These are phyloP conservation scores for Camellia granthamiana DNA, from an alignment of 148 eudicot species.

Conservation along the genomic window DNA sequence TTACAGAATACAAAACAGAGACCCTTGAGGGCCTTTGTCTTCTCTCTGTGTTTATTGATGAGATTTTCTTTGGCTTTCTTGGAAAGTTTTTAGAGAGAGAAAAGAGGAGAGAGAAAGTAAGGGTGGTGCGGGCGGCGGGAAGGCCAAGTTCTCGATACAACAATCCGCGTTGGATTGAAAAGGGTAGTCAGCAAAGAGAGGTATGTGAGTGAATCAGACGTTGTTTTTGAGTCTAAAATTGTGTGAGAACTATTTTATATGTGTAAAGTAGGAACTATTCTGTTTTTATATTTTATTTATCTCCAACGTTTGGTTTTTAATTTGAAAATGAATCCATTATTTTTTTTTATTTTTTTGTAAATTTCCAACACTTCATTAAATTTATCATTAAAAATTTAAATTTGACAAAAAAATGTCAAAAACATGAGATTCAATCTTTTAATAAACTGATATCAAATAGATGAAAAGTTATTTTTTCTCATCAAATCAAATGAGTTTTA, in stretches of 20 bases:
- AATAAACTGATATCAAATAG: too few relatives aligned
- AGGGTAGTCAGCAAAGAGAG: constrained; percentile 17
- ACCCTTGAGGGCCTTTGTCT: neutral
- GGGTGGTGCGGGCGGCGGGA: constrained; percentile 6
- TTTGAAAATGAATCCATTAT: neutral
- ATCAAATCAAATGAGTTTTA: too few relatives aligned
- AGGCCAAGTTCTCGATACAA: neutral
- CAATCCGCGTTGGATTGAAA: constrained; percentile 21
- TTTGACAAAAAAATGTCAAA: too few relatives aligned
- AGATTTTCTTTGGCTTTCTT: constrained; percentile 11
- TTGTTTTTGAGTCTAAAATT: neutral
- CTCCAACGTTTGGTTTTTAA: neutral
- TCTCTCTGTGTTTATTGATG: neutral
- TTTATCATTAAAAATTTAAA: too few relatives aligned
- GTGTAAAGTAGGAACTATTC: neutral
- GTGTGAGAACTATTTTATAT: neutral
- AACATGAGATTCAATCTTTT: too few relatives aligned
- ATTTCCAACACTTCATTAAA: too few relatives aligned
- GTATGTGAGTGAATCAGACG: neutral
- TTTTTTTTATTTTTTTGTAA: too few relatives aligned
- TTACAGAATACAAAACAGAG: constrained; percentile 4
- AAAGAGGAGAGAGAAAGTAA: constrained; percentile 11
- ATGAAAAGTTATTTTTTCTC: too few relatives aligned
- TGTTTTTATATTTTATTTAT: neutral
- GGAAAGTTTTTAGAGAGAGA: constrained; percentile 18